These are phyloP conservation scores for Aegilops longissima DNA, from an alignment of 176 grass and related monocot genomes.

Conservation along the genomic window DNA sequence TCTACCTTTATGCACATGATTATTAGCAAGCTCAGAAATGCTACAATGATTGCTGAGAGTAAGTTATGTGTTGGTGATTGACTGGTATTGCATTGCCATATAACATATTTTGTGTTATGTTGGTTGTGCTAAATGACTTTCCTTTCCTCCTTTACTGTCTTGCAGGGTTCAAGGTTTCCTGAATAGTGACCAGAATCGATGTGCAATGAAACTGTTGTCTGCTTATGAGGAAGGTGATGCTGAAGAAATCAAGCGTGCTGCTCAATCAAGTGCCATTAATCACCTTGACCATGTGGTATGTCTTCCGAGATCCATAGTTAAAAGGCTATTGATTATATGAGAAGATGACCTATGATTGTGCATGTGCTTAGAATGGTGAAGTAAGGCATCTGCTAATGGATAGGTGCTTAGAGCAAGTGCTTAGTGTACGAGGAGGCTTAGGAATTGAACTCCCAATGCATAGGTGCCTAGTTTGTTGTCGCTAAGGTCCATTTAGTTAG, in stretches of 20 bases:
- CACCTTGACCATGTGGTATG: conserved; percentile 95
- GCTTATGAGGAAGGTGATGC: conserved; percentile 87
- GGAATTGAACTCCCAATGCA: too few species aligned
- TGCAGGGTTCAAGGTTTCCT: conserved; percentile 83
- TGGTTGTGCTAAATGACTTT: background rate
- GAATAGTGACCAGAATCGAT: conserved; percentile 76
- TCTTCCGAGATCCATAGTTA: background rate
- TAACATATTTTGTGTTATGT: conserved; percentile 14
- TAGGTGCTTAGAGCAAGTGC: too few species aligned
- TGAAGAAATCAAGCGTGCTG: conserved; percentile 77
- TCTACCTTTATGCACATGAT: conserved; percentile 96
- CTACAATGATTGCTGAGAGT: conserved; percentile 97
- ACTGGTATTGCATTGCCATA: background rate
- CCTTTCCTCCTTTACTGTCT: background rate
- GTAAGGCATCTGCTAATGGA: too few species aligned
- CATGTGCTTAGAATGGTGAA: background rate
- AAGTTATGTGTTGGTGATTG: conserved; percentile 33
- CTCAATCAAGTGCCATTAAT: conserved; percentile 68
- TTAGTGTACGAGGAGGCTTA: too few species aligned
- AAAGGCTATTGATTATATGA: background rate
- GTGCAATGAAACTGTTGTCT: conserved; percentile 72
- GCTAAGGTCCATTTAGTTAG: too few species aligned
- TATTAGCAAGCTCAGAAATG: conserved; percentile 98
- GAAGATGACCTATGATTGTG: background rate
- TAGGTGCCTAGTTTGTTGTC: too few species aligned